Base-by-base conservation (phyloP, 2,329 filamentous ascomycete genomes). In the Sporothrix globosa region DNA sequence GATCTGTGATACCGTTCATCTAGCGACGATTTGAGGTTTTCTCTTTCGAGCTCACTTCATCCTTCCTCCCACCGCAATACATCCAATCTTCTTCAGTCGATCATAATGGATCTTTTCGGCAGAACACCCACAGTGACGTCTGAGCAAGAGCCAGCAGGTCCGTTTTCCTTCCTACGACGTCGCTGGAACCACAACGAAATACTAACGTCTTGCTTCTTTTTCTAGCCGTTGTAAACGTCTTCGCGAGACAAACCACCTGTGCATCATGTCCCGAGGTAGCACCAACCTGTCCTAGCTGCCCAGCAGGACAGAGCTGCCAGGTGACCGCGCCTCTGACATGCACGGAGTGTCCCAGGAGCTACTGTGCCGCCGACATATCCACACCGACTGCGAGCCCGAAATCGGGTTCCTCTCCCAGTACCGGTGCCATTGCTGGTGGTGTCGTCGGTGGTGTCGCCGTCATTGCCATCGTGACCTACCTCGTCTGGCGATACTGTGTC, bases 401-500 rank as follows among this genome's bases (percentile, higher is more conserved):
- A 72, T 74, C 69, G 70, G 77, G 76, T 50, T 81, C 82, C 13
- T 85, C 87, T 9, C 87, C 91, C 9, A 94, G 92, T 75, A 84
- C 90, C 1, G 94, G 94, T 54, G 92, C 92, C 46, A 97, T 99
- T 74, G 95, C 91, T 1, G 96, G 96, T 74, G 95, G 95, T 74
- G 93, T 97, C 11, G 83, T 98, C 56, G 96, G 93, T 73, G 96
- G 93, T 74, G 80, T 98, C 17, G 85, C 86, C n/a, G 85, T 89
- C 60, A 85, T 98, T 68, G 90, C 86, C n/a, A 81, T 92, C 50
- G 78, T 92, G 68, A 90, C 90, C 2, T 97, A 93, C 76, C 81
- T 97, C 53, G 85, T 97, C 46, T 98, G 92, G 91, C 90, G 90
- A 79, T 97, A 92, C 82, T 92, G 90, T 78, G 90, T 97, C 78